Conservation (phyloP, 345 rosid species). For the Salix dunnii region DNA sequence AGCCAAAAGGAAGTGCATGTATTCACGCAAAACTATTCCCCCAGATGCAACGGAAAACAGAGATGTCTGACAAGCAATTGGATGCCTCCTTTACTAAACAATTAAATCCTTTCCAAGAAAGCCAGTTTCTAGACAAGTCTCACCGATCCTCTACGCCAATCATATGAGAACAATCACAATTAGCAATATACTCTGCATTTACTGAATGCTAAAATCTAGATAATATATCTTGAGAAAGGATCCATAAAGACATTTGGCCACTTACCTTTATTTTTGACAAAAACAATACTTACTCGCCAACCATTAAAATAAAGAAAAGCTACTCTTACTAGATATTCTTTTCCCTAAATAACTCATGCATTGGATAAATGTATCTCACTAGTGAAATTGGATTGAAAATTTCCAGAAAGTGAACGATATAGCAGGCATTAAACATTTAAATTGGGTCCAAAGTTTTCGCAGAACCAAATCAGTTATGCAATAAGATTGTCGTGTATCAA, state of each 20-base stretch:
- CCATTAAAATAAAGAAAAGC: not conserved
- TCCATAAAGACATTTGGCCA: not conserved
- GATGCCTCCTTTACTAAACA: too few relatives aligned
- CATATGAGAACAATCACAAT: too few relatives aligned
- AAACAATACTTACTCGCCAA: not conserved
- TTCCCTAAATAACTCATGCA: not conserved
- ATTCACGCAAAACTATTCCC: not conserved
- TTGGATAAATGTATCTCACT: too few relatives aligned
- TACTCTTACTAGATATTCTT: not conserved
- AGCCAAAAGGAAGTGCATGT: not conserved
- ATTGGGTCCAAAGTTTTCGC: not conserved
- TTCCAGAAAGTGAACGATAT: not conserved
- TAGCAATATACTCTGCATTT: too few relatives aligned
- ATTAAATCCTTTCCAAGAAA: not conserved
- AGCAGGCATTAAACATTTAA: not conserved
- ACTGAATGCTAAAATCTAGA: not conserved
- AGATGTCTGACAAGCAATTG: not conserved
- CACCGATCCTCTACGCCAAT: too few relatives aligned
- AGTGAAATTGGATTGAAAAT: not conserved
- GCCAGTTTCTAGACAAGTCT: not conserved
- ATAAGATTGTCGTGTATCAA: not conserved
- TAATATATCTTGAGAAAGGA: not conserved
- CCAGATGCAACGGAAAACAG: too few relatives aligned
- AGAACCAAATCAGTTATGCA: not conserved
- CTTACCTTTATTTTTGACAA: not conserved